Evolutionary conservation across 768 basidiomycete species (phyloP), one percentile per base, ranked within the genome.

Genomic region (Cantharellus cinnabarinus): DNA sequence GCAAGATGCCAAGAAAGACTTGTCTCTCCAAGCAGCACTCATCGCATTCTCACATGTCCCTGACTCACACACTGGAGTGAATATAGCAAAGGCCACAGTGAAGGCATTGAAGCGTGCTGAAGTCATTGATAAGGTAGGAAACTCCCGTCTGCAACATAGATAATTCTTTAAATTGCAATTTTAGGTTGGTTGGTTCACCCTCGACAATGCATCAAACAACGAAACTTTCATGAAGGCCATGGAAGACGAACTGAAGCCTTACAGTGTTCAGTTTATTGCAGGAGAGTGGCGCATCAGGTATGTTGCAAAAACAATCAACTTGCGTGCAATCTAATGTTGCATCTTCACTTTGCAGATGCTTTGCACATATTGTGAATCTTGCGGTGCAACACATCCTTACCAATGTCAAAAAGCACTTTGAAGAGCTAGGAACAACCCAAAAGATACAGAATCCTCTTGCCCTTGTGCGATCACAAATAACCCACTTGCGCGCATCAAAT

Each of bases 301-400:
- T 7, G 44, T 20, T 48, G 44, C 44, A 7, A 20, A 7, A 20
- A 7, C 20, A 48, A 7, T 48, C 44, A 20, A 48, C 44, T 48
- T 48, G 44, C n/a, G n/a, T 48, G 7, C 44, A 48, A 48, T 7
- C 20, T 48, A 7, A 48, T 48, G 7, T 20, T 20, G 20, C 7
- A 7, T 48, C 7, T 7, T 48, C 20, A 48, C 20, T 7, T 57
- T n/a, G 5, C 41, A 57, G 56, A 4, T 59, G 57, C 41, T 57
- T 59, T 40, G 55, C 58, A 4, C 58, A 59, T 58, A 57, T 59
- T 38, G 15, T 59, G 3, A 35, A 59, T 57, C 5, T 57, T 39
- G 58, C 58, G 15, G 58, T 59, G 15, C 56, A 58, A 7, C 56
- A 39, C 35, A n/a, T 40, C 57, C 58, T 55, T 5, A 34, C 7